Evolutionary conservation across 805 yeast species (phyloP).

Genomic region (Teunomyces atbi): DNA sequence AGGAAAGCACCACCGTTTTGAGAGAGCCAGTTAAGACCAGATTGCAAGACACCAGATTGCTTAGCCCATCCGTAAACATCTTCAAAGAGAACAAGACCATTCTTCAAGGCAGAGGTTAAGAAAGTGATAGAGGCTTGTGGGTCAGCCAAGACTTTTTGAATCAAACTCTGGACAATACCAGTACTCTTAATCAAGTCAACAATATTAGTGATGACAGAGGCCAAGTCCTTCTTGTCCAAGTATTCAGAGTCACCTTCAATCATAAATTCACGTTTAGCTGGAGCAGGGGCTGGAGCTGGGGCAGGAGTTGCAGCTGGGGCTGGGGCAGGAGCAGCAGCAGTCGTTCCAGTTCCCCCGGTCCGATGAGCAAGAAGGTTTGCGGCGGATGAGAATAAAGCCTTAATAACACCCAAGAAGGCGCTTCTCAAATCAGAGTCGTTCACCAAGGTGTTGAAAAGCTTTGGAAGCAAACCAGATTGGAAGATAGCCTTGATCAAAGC

Average conservation of each 20-base stretch:
- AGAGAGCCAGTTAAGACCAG: conserved; percentile 23
- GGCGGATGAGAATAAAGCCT: conserved; percentile 33
- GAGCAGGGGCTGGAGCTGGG: conserved; percentile 10
- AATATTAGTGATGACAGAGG: conserved; percentile 25
- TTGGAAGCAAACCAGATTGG: conserved; percentile 39
- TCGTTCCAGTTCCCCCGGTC: conserved; percentile 8
- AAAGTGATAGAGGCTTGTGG: conserved; percentile 33
- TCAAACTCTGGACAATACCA: conserved; percentile 29
- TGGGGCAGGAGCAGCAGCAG: conserved; percentile 15
- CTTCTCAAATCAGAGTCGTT: conserved; percentile 33
- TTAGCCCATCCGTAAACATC: conserved; percentile 40
- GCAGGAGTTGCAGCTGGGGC: conserved; percentile 8
- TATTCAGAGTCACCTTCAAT: conserved; percentile 21
- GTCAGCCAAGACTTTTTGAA: conserved; percentile 36
- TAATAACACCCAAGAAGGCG: conserved; percentile 33
- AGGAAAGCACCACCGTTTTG: conserved; percentile 26
- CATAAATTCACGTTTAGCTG: conserved; percentile 7
- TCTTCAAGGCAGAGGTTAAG: conserved; percentile 31
- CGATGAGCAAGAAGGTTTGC: conserved; percentile 22
- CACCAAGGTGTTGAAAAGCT: conserved; percentile 28
- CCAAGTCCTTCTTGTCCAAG: conserved; percentile 37
- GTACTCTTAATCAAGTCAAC: conserved; percentile 31
- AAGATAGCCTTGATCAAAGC: conserved; percentile 39
- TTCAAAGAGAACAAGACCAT: conserved; percentile 32
- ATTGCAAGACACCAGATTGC: conserved; percentile 31